Percentiles rank a stretch among this genome's conserved stretches.
phyloP scores from a whole-genome alignment of 768 basidiomycete genomes.

The Trametes maxima region DNA sequence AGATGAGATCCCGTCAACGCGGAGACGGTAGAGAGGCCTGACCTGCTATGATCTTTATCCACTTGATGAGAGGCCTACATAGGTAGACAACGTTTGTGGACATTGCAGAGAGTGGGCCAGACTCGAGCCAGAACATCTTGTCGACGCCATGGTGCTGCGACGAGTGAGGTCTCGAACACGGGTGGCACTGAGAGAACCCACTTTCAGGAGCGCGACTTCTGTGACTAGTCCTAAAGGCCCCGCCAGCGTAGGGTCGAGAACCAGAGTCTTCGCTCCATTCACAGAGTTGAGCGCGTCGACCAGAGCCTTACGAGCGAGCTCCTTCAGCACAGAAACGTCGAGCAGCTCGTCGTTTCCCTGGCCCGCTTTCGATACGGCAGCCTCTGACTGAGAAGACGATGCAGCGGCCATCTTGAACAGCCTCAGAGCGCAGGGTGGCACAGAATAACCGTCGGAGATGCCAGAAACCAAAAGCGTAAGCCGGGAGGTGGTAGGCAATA shows the following conservation, averaged over 20 bases:
- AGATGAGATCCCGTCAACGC: slow-evolving; percentile 27
- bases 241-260: slow-evolving; percentile 85
- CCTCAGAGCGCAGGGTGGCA: background rate
- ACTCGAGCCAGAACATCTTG: slow-evolving; percentile 99
- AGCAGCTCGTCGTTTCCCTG: slow-evolving; percentile 44
- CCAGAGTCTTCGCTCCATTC: slow-evolving; percentile 93
- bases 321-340: slow-evolving; percentile 70
- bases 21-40: slow-evolving; percentile 31
- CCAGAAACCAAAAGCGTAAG: too few relatives aligned
- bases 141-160: slow-evolving; percentile 95
- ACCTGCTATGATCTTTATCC: slow-evolving; percentile 92
- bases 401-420: slow-evolving; percentile 19
- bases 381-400: slow-evolving; percentile 38
- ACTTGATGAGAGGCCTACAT: slow-evolving; percentile 82
- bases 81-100: slow-evolving; percentile 93
- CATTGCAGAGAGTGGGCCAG: slow-evolving; percentile 78
- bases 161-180: background rate
- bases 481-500: too few relatives aligned
- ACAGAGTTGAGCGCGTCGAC: slow-evolving; percentile 88
- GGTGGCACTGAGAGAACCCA: slow-evolving; percentile 32
- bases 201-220: slow-evolving; percentile 92
- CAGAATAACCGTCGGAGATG: background rate
- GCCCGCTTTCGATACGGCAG: slow-evolving; percentile 37
- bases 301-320: slow-evolving; percentile 77
- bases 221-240: slow-evolving; percentile 95